Base-by-base conservation (phyloP, 2,329 filamentous ascomycete genomes). In the Claviceps digitariae region DNA sequence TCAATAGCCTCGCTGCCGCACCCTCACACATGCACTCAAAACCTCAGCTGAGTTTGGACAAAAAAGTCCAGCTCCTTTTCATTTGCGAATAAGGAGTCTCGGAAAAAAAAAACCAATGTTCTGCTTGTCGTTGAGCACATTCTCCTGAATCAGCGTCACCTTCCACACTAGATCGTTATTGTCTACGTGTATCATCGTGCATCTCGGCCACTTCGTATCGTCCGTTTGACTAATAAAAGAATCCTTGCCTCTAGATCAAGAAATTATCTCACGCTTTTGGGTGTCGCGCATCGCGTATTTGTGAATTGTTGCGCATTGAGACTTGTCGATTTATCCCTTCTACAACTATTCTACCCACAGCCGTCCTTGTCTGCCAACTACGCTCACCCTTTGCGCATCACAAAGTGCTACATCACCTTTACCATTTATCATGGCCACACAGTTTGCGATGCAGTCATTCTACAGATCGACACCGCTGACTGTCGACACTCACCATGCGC, bases 401-500 rank as follows among this genome's bases (percentile, higher is more conserved):
- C 20, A 36, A n/a, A 21, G 20, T 21, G 15, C 43, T 53, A 52
- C 51, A 23, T 25, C 31, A 45, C 29, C 50, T 17, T 17, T 13
- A 29, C 50, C 25, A 36, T 64, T 64, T 64, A 63, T 63, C 68
- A 78, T 78, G 76, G 74, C 72, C 66, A 74, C 74, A 62, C 67
- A 72, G 64, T 75, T 72, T 63, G 52, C 57, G 60, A 75, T 77
- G 73, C 73, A 74, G 63, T 64, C 71, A 56, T 78, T 70, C 62
- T 80, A 75, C 67, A 71, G 73, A 65, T 66, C 70, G 62, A 67
- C 70, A 57, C 69, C 72, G 59, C 64, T 79, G 63, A 72, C 72
- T 50, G 73, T 80, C 65, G 76, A 81, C 66, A 78, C 77, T 57
- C 70, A 65, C 53, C 70, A 76, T 61, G 68, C 72, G 52, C 74